Base-by-base conservation (phyloP, 2,329 filamentous ascomycete genomes). In the Pseudogymnoascus sp. region DNA sequence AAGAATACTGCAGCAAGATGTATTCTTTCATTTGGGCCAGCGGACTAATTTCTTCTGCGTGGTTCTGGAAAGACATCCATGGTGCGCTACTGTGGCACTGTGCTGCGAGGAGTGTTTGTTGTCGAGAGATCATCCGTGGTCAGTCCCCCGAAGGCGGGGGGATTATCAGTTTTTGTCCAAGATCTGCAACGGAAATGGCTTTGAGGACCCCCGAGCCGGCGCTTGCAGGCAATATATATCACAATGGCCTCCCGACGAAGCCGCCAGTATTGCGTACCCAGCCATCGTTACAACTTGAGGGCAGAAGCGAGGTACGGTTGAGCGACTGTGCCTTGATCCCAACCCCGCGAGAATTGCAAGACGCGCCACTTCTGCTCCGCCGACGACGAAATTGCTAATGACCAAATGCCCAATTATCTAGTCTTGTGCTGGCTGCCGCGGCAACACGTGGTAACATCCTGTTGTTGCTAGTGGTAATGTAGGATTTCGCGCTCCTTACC, bases 221-320 rank as follows among this genome's bases (percentile, higher is more conserved):
- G 47, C 47, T 53, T 53, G 47, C 47, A 53, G 47, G 47, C 47
- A 53, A 53, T 53, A 53, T 53, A 33, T 33, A 53, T 53, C 47
- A 50, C 43, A 33, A 53, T 53, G n/a, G 47, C 28, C 28, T 53
- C 47, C 47, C 47, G 47, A 53, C 47, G 9, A 53, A 53, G 47
- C 47, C 47, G 43, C 43, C 47, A 33, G 9, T 53, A 53, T 33
- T 53, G 47, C 47, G 28, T 33, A 53, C 47, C 47, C 9, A 53
- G 28, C 47, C 25, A 53, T 53, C 9, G 28, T 53, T 53, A 53
- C 25, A 33, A 53, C 28, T 53, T 53, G 25, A 53, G 47, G 47
- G 47, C 33, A 11, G 28, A 53, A 33, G 25, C 25, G 25, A 53
- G 25, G n/a, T 33, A 14, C 11, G 25, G 25, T 50, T 30, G 43